Percentiles rank a stretch among this genome's conserved stretches.
Evolutionary conservation across 2,329 filamentous ascomycete species (phyloP).

Genomic region (Sporothrix luriei): DNA sequence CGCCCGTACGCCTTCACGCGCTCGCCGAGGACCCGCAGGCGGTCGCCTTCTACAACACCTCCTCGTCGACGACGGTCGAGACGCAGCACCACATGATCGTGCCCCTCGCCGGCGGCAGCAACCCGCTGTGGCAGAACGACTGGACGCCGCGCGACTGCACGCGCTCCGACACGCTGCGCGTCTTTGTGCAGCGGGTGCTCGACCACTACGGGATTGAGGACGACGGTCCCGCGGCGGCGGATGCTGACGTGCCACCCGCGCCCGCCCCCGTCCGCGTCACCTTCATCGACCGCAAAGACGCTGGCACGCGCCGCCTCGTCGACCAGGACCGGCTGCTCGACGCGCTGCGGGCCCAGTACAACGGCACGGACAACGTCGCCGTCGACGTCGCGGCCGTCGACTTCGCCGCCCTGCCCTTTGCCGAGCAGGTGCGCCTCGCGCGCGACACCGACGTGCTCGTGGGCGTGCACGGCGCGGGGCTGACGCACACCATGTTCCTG

Average conservation of each 20-base stretch:
- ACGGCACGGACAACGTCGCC: slow-evolving; percentile 39
- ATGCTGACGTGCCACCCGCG: not conserved
- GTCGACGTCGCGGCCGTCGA: slow-evolving; percentile 44
- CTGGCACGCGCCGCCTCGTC: slow-evolving; percentile 40
- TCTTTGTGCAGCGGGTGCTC: slow-evolving; percentile 43
- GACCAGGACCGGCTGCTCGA: slow-evolving; percentile 41
- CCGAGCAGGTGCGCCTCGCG: slow-evolving; percentile 44
- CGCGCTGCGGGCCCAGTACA: slow-evolving; percentile 37
- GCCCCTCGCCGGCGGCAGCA: slow-evolving; percentile 47
- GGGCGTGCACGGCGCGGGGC: slow-evolving; percentile 49
- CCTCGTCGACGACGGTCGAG: not conserved
- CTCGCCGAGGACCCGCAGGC: slow-evolving; percentile 28
- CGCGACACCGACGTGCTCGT: slow-evolving; percentile 48
- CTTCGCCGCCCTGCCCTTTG: slow-evolving; percentile 45
- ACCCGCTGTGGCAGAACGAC: slow-evolving; percentile 50
- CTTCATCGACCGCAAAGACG: slow-evolving; percentile 43
- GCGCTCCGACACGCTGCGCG: slow-evolving; percentile 40
- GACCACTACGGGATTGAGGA: slow-evolving; percentile 38
- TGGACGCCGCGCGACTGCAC: slow-evolving; percentile 43
- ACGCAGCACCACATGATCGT: slow-evolving; percentile 43
- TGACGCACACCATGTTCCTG: slow-evolving; percentile 50
- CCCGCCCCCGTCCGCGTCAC: slow-evolving; percentile 40
- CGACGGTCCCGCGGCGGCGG: not conserved
- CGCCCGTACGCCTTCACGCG: slow-evolving; percentile 41
- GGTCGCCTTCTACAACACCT: slow-evolving; percentile 19